Evolutionary conservation across 257 asterid genomes (phyloP).

Genomic region (Petunia axillaris): DNA sequence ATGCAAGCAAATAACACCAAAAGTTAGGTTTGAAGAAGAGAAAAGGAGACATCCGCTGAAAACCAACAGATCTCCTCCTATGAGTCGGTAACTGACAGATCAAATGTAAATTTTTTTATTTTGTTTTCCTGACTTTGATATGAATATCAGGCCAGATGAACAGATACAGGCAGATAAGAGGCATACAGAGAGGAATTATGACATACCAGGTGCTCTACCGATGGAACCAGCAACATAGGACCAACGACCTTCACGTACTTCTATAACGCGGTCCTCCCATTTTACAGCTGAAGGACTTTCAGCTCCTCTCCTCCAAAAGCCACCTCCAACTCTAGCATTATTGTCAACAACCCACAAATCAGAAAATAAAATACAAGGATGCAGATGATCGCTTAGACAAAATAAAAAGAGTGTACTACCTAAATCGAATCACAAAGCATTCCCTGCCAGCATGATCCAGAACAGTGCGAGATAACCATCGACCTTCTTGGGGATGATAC

Average conservation of each 20-base stretch:
- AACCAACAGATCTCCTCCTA: not conserved
- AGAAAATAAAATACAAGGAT: not conserved
- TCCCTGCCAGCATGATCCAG: constrained; percentile 92
- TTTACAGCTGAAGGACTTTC: constrained; percentile 77
- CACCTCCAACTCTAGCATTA: constrained; percentile 69
- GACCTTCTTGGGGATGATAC: constrained; percentile 86
- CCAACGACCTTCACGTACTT: constrained; percentile 88
- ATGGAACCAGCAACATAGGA: constrained; percentile 82
- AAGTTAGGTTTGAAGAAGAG: constrained; percentile 26
- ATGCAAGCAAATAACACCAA: constrained; percentile 30
- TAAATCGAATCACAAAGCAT: constrained; percentile 80
- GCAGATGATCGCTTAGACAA: constrained; percentile 7
- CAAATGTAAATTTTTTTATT: not conserved
- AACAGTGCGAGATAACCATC: constrained; percentile 91
- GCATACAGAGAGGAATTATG: not conserved
- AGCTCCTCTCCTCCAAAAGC: constrained; percentile 92
- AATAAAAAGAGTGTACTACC: constrained; percentile 43
- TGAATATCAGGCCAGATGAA: constrained; percentile 9
- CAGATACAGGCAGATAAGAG: not conserved
- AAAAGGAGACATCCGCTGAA: constrained; percentile 18
- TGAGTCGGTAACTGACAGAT: constrained; percentile 3
- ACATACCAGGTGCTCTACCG: constrained; percentile 87
- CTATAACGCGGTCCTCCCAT: constrained; percentile 81
- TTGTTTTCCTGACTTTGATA: not conserved
- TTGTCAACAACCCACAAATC: constrained; percentile 23